Percentiles rank a stretch among this genome's conserved stretches.
Evolutionary conservation across 306 rosid species (phyloP).

Genomic region (Inga oerstediana): DNA sequence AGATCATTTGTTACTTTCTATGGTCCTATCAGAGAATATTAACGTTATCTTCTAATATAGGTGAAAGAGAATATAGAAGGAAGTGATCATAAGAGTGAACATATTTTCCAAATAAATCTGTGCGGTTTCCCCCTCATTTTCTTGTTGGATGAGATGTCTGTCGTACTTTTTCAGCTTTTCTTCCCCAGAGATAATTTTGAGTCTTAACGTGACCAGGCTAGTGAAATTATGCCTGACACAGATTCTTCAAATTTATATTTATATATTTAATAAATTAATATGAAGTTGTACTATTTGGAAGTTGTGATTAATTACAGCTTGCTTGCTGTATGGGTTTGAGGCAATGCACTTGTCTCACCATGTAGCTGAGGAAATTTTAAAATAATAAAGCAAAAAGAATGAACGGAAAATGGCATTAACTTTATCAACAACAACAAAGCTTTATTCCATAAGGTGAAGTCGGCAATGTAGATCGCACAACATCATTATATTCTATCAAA

Average conservation of each 20-base stretch:
- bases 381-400: too few relatives aligned
- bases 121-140: not conserved
- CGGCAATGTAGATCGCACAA: too few relatives aligned
- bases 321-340: not conserved
- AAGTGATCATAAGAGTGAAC: not conserved
- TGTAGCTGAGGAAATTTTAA: not conserved
- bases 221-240: not conserved
- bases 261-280: too few relatives aligned
- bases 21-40: not conserved
- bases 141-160: not conserved
- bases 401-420: not conserved
- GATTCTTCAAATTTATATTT: too few relatives aligned
- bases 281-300: not conserved
- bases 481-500: too few relatives aligned
- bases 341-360: not conserved
- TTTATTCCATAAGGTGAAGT: too few relatives aligned
- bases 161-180: not conserved
- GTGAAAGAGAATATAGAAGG: not conserved
- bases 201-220: not conserved
- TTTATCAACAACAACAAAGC: too few relatives aligned
- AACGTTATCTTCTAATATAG: not conserved
- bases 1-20: not conserved
- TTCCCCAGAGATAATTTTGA: too few relatives aligned
- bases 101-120: too few relatives aligned
- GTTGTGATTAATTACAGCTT: not conserved